Base-by-base conservation (phyloP, 352 stramenopile species). In the Phytopythium vexans region DNA sequence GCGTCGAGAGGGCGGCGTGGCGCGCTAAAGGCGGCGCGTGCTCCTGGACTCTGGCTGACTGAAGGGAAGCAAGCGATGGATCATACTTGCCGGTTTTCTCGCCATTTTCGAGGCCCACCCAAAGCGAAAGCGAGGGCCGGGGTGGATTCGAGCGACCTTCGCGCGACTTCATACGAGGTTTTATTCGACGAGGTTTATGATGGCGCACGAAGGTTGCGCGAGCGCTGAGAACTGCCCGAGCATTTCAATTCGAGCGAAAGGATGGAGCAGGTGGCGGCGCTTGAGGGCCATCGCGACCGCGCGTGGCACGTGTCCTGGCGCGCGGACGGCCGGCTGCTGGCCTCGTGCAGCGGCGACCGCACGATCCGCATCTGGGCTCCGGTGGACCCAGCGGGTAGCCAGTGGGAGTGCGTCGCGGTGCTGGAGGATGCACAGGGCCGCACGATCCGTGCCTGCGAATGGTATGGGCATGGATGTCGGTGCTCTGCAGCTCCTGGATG, bases 401-500 rank as follows among this genome's bases (percentile, higher is more conserved):
- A 69, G 6, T 99, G 95, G 94, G 71, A 90, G 52, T 96, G 94
- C 52, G 70, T 97, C 36, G 83, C 86, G 31, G 94, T 92, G 32
- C 79, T 99, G 8, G 89, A 97, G 56, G 95, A 98, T 54, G 90
- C 89, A n/a, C 93, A 98, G 47, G 72, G 74, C 15, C 81, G 96
- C 12, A 99, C 96, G 34, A 96, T 99, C 45, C 93, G 97, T 38
- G 93, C 77, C 15, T 94, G 95, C 57, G 83, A 96, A 61, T 99
- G 97, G 92, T 97, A 41, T 40, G 39, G 12, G 31, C 78, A 38
- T 79, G 72, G 15, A 68, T 48, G 47, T 54, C 68, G 14, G 46
- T 51, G 8, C 48, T 40, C n/a, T 54, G 62, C 48, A 6, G 10
- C 21, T 27, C 21, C 21, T 11, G 15, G 21, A 14, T 38, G 14